Evolutionary conservation across 2,329 filamentous ascomycete genomes (phyloP).

Genomic region (Ceratocystis cubensis): DNA sequence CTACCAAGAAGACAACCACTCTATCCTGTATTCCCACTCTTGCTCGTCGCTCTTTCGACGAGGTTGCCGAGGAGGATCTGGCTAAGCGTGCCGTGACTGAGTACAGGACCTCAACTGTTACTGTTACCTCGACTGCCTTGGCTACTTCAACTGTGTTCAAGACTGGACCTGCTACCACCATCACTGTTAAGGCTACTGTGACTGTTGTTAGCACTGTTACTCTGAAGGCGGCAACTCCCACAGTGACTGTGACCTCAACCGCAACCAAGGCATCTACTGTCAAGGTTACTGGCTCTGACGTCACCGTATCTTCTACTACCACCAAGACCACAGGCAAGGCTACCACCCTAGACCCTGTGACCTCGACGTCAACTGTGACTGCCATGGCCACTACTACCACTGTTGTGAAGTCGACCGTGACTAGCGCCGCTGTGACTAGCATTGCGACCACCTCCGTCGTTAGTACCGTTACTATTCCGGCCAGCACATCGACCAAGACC

Average conservation of each 20-base stretch:
- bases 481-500: conserved; percentile 4
- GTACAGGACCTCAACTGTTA: conserved; percentile 6
- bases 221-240: conserved; percentile 2
- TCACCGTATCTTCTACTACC: conserved; percentile 4
- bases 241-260: not conserved
- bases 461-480: not conserved
- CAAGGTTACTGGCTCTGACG: not conserved
- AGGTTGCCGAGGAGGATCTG: conserved; percentile 5
- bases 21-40: conserved; percentile 4
- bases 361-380: conserved; percentile 1
- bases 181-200: not conserved
- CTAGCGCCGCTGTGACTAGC: conserved; percentile 9
- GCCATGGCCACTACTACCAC: not conserved
- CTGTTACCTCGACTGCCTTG: not conserved
- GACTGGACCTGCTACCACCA: not conserved
- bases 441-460: not conserved
- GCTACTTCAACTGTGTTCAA: conserved; percentile 2
- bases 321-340: conserved; percentile 10
- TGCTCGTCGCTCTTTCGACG: conserved; percentile 3
- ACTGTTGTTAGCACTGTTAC: not conserved
- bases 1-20: conserved; percentile 11
- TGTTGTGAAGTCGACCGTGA: conserved; percentile 1
- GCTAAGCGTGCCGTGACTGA: not conserved
- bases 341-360: not conserved
- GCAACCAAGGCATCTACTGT: not conserved